Evolutionary conservation across 176 grass and related monocot genomes (phyloP).

Genomic region (Avena insularis): DNA sequence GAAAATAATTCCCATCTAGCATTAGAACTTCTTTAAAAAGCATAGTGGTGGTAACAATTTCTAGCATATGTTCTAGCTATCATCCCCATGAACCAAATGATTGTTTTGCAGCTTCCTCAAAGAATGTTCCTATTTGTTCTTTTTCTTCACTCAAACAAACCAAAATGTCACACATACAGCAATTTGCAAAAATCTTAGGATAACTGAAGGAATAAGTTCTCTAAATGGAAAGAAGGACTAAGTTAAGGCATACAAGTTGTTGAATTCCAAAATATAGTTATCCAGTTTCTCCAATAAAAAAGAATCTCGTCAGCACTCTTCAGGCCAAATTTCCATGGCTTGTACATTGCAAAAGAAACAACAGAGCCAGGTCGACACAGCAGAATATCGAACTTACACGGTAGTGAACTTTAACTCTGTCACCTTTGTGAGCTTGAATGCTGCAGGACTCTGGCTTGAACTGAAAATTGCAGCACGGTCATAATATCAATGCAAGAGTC

Average conservation of each 20-base stretch:
- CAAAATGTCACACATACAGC: not conserved
- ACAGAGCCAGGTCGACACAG: not conserved
- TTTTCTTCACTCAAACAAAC: not conserved
- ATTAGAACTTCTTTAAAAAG: not conserved
- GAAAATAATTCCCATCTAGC: not conserved
- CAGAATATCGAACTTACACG: slow-evolving; percentile 66
- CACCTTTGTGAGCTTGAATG: slow-evolving; percentile 98
- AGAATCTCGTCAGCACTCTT: not conserved
- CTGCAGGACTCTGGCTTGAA: slow-evolving; percentile 84
- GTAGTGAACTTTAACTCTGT: slow-evolving; percentile 97
- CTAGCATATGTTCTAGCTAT: not conserved
- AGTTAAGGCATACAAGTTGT: not conserved
- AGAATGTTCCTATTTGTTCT: not conserved
- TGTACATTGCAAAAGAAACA: not conserved
- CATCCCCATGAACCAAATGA: not conserved
- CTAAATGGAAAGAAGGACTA: not conserved
- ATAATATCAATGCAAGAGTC: slow-evolving; percentile 20
- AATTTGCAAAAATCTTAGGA: not conserved
- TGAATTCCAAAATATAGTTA: not conserved
- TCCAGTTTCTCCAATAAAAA: not conserved
- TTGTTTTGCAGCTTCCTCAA: not conserved
- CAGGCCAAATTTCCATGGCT: not conserved
- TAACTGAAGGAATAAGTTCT: not conserved
- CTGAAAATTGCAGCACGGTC: slow-evolving; percentile 48
- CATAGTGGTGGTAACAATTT: not conserved